A percentile compares a stretch with the other conserved stretches of the same genome.
These are phyloP conservation scores for Podaxis carcinomalis DNA, from an alignment of 768 basidiomycete genomes.

Conservation along the genomic window DNA sequence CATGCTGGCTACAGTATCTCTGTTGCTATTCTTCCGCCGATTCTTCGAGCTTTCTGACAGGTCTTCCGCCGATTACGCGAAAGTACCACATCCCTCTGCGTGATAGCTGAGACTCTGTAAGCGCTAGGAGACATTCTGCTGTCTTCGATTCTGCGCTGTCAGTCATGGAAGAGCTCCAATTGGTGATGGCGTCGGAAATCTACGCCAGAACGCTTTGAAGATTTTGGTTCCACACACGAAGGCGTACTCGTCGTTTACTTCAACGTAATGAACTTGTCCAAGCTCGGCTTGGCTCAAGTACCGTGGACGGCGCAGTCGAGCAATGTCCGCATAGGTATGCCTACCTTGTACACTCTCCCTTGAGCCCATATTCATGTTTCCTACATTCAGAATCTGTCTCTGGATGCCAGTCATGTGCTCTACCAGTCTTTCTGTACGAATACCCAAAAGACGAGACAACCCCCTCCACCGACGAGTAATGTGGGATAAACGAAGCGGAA, in stretches of 20 bases:
- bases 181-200: too few relatives aligned
- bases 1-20: background rate
- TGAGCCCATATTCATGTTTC: background rate
- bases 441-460: constrained; percentile 53
- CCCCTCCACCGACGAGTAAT: constrained; percentile 44
- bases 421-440: constrained; percentile 43
- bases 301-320: background rate
- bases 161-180: background rate
- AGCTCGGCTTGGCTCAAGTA: background rate
- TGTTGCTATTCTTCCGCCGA: background rate
- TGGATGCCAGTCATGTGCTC: constrained; percentile 45
- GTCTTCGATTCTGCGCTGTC: background rate
- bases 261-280: background rate
- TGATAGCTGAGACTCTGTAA: background rate
- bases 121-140: background rate
- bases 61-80: background rate
- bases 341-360: background rate
- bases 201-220: background rate
- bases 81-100: constrained; percentile 1
- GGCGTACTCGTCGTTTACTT: constrained; percentile 3
- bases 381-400: background rate
- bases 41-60: background rate
- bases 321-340: background rate
- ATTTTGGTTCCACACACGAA: background rate
- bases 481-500: constrained; percentile 49